Evolutionary conservation across 2,329 filamentous ascomycete genomes (phyloP).

Genomic region (Stenocarpella maydis): DNA sequence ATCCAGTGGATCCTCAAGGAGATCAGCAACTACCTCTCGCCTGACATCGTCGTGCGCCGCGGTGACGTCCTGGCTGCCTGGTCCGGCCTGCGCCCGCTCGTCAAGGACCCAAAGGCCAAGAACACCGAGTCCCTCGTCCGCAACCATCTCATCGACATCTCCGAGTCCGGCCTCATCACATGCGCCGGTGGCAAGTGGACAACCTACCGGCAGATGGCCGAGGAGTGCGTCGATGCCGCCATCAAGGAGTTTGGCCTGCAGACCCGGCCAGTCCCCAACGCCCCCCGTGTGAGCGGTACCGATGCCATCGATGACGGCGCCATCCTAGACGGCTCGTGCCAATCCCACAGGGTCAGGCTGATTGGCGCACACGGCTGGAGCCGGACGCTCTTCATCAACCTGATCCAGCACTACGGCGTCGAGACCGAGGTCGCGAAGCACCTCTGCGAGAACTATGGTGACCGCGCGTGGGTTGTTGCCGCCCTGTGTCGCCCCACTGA

Average conservation of each 20-base stretch:
- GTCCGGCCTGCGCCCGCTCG: slow-evolving; percentile 80
- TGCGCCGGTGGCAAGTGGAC: slow-evolving; percentile 90
- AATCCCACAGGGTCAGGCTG: slow-evolving; percentile 77
- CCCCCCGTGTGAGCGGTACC: slow-evolving; percentile 73
- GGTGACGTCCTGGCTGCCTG: slow-evolving; percentile 82
- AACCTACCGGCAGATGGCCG: slow-evolving; percentile 88
- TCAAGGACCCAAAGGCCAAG: slow-evolving; percentile 81
- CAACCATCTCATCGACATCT: slow-evolving; percentile 81
- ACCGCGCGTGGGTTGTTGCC: slow-evolving; percentile 90
- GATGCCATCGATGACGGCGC: slow-evolving; percentile 75
- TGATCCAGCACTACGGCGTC: slow-evolving; percentile 91
- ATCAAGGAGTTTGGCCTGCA: slow-evolving; percentile 70
- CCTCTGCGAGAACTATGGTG: slow-evolving; percentile 86
- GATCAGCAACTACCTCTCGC: slow-evolving; percentile 77
- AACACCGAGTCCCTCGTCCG: slow-evolving; percentile 86
- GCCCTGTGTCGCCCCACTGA: slow-evolving; percentile 80
- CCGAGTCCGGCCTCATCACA: slow-evolving; percentile 77
- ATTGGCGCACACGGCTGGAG: slow-evolving; percentile 84
- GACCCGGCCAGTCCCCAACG: slow-evolving; percentile 58
- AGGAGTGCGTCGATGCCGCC: slow-evolving; percentile 84
- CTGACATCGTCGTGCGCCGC: slow-evolving; percentile 77
- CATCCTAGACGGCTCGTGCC: slow-evolving; percentile 74
- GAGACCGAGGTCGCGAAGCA: slow-evolving; percentile 94
- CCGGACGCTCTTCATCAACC: slow-evolving; percentile 90
- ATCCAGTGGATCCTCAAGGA: slow-evolving; percentile 85